Conservation (phyloP, 306 rosid species). For the Quercus mongolica region DNA sequence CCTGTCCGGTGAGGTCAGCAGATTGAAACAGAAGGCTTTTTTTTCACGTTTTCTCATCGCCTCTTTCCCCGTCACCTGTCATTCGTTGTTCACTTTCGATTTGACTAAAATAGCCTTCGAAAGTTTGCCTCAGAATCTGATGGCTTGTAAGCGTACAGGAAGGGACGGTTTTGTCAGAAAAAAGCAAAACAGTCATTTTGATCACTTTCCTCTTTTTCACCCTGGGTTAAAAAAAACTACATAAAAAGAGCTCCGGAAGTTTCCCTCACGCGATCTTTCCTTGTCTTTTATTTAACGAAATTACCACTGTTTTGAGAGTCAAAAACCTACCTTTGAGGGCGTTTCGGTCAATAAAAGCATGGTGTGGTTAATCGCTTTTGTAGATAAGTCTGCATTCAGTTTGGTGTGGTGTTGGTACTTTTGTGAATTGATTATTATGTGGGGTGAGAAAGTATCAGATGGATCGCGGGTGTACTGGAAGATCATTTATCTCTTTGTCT, state of each 20-base stretch:
- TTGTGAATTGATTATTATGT: neutral
- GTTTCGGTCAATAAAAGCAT: constrained; percentile 25
- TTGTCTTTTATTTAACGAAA: neutral
- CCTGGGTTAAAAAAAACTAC: neutral
- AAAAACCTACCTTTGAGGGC: constrained; percentile 6
- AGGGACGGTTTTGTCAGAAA: constrained; percentile 16
- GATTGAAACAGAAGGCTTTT: constrained; percentile 4
- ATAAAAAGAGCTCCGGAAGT: neutral
- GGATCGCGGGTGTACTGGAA: neutral
- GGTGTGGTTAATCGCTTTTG: neutral
- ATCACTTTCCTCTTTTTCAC: neutral
- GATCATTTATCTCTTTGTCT: neutral
- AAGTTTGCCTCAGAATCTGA: neutral
- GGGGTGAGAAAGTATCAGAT: neutral
- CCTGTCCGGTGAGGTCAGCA: constrained; percentile 25
- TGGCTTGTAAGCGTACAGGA: neutral
- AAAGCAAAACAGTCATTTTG: neutral
- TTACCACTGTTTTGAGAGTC: neutral
- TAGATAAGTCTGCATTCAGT: neutral
- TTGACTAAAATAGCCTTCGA: constrained; percentile 40
- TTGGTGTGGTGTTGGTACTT: neutral
- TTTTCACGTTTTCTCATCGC: constrained; percentile 42
- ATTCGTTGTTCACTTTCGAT: constrained; percentile 1
- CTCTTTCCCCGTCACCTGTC: constrained; percentile 29
- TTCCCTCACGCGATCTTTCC: neutral